Evolutionary conservation across 2,329 filamentous ascomycete genomes (phyloP).

Genomic region (Xylariaceae sp.): DNA sequence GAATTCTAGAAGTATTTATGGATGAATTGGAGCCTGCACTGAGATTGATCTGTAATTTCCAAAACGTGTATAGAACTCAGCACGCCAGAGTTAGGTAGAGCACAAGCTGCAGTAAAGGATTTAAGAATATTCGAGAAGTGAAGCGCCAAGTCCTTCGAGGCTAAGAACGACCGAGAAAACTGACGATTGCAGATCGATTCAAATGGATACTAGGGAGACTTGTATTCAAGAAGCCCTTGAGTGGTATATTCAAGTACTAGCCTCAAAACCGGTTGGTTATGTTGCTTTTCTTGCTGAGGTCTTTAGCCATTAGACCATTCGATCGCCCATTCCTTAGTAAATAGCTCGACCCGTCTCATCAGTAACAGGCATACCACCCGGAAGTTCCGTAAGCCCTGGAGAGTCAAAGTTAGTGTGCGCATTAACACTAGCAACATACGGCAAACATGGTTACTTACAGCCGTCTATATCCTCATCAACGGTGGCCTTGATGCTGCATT

Average conservation of each 20-base stretch:
- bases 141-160: no score
- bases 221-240: neutral
- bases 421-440: neutral
- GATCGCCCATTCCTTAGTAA: conserved; percentile 4
- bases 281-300: conserved; percentile 5
- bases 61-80: no score
- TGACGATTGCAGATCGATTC: neutral
- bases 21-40: no score
- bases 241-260: neutral
- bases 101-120: no score
- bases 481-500: conserved; percentile 20
- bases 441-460: conserved; percentile 20
- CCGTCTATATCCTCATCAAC: conserved; percentile 30
- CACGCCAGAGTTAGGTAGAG: no score
- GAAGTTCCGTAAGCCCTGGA: conserved; percentile 26
- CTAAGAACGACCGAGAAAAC: neutral
- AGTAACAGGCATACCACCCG: conserved; percentile 26
- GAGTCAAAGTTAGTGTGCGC: conserved; percentile 4
- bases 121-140: no score
- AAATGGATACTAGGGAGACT: neutral
- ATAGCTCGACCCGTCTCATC: conserved; percentile 20
- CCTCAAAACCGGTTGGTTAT: neutral
- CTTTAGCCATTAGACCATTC: neutral
- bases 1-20: no score
- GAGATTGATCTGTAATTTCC: no score